These are phyloP conservation scores for Nicotiana tabacum DNA, from an alignment of 257 asterid species.

Conservation along the genomic window DNA sequence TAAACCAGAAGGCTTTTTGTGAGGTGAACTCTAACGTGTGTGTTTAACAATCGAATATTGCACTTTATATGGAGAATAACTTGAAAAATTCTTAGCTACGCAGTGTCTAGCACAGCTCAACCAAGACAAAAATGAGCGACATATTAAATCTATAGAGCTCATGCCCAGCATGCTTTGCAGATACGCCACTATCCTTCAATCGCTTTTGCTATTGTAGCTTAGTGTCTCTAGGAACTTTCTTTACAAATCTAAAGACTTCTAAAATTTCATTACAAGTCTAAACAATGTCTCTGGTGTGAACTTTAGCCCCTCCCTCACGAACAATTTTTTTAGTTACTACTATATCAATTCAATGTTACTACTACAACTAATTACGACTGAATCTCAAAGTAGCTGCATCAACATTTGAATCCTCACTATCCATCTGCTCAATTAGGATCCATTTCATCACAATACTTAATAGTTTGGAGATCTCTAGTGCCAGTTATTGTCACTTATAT, in stretches of 20 bases:
- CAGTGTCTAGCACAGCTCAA: neutral
- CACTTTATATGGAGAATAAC: neutral
- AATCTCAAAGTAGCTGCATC: neutral
- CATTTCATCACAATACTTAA: neutral
- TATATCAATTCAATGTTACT: neutral
- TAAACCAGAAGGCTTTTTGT: neutral
- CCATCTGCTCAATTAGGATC: neutral
- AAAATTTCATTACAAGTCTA: neutral
- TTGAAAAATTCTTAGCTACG: neutral
- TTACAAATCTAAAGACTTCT: neutral
- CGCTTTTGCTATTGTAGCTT: neutral
- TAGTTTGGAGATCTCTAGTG: neutral
- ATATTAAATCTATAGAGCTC: neutral
- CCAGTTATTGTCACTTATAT: neutral
- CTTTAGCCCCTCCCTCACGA: neutral
- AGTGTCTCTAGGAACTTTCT: neutral
- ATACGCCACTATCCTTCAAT: neutral
- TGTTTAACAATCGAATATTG: neutral
- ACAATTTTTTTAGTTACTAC: neutral
- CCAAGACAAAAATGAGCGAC: neutral
- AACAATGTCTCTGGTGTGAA: neutral
- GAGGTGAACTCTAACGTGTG: neutral
- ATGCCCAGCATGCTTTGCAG: neutral
- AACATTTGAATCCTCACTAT: neutral
- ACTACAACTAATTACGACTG: neutral